Evolutionary conservation across 169 alveolate species (phyloP).

Genomic region (Plasmodium falciparum): DNA sequence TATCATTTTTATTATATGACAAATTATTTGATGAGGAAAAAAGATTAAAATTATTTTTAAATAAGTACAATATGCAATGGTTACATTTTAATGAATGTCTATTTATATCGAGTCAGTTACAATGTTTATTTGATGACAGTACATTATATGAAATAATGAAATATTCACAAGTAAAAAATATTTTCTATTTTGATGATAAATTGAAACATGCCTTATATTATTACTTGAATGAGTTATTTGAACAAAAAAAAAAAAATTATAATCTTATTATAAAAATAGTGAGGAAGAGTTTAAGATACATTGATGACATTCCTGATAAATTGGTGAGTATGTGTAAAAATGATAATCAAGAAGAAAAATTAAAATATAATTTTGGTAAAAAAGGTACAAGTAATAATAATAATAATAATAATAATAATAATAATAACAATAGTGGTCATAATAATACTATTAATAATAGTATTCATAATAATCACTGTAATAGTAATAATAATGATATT

Average conservation of each 20-base stretch:
- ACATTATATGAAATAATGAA: slow-evolving; percentile 27
- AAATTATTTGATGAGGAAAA: slow-evolving; percentile 54
- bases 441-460: too few relatives aligned
- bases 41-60: slow-evolving; percentile 47
- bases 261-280: slow-evolving; percentile 1
- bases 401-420: too few relatives aligned
- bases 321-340: background rate
- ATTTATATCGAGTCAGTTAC: slow-evolving; percentile 23
- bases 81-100: slow-evolving; percentile 44
- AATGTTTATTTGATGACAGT: slow-evolving; percentile 8
- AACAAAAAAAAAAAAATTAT: slow-evolving; percentile 4
- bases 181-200: slow-evolving; percentile 23
- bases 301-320: slow-evolving; percentile 41
- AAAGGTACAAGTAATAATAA: too few relatives aligned
- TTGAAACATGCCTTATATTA: slow-evolving; percentile 19
- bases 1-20: slow-evolving; percentile 5
- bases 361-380: background rate
- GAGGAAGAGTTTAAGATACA: slow-evolving; percentile 17
- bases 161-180: slow-evolving; percentile 22
- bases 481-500: too few relatives aligned
- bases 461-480: too few relatives aligned
- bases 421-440: too few relatives aligned
- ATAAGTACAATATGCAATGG: slow-evolving; percentile 17
- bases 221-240: slow-evolving; percentile 31
- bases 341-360: background rate